Evolutionary conservation across 768 basidiomycete species (phyloP).

Genomic region (Pholiota microspora): DNA sequence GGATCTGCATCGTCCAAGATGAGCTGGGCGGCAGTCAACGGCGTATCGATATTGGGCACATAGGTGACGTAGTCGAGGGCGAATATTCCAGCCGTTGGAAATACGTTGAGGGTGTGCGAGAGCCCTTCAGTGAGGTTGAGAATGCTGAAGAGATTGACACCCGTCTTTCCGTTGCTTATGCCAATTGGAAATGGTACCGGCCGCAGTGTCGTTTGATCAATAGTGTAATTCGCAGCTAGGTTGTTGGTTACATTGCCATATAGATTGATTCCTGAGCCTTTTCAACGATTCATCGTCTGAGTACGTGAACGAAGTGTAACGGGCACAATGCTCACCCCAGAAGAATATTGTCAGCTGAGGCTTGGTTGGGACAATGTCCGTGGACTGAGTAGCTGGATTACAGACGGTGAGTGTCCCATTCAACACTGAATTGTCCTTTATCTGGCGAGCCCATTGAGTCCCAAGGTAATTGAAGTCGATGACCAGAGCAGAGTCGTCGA

Average conservation of each 20-base stretch:
- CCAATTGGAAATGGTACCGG: background rate
- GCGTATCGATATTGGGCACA: constrained; percentile 6
- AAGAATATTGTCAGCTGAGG: background rate
- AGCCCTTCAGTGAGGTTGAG: constrained; percentile 2
- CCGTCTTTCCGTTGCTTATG: constrained; percentile 4
- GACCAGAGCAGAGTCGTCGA: constrained; percentile 7
- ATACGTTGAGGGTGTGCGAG: constrained; percentile 7
- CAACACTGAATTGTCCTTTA: background rate
- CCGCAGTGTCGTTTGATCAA: constrained; percentile 11
- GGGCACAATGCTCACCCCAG: background rate
- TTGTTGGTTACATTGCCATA: constrained; percentile 8
- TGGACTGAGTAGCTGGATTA: background rate
- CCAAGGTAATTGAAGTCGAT: constrained; percentile 2
- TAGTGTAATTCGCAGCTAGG: constrained; percentile 9
- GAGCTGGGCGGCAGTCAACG: background rate
- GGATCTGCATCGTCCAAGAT: constrained; percentile 13
- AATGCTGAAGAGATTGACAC: constrained; percentile 12
- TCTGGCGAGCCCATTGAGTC: constrained; percentile 7
- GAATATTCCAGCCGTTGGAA: constrained; percentile 6
- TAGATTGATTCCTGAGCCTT: constrained; percentile 13
- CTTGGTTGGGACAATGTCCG: background rate
- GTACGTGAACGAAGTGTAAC: background rate
- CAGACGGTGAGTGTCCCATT: constrained; percentile 8
- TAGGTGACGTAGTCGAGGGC: constrained; percentile 9
- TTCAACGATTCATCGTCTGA: too few species aligned